A percentile compares a stretch with the other conserved stretches of the same genome.
phyloP scores from a whole-genome alignment of 176 grass and related monocot species.

The Carex pumila region DNA sequence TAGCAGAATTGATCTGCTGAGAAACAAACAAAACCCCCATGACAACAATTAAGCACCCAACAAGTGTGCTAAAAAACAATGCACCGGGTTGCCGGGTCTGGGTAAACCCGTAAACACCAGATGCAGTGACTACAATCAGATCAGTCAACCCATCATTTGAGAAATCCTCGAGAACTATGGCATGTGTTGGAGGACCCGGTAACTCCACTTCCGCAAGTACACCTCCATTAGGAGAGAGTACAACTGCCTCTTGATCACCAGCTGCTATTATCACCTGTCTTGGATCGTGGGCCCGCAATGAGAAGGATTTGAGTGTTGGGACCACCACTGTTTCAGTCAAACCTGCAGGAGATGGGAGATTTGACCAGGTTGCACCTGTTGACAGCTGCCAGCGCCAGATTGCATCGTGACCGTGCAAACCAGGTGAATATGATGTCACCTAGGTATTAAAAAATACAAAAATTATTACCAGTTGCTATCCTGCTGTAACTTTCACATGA shows the following conservation, averaged over 20 bases:
- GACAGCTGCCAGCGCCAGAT: conserved; percentile 93
- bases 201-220: conserved; percentile 61
- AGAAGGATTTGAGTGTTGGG: conserved; percentile 76
- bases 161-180: conserved; percentile 65
- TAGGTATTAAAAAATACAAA: conserved; percentile 5
- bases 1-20: conserved; percentile 65
- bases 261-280: conserved; percentile 69
- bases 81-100: conserved; percentile 91
- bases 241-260: conserved; percentile 75
- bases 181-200: conserved; percentile 65
- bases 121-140: conserved; percentile 53
- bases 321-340: conserved; percentile 89
- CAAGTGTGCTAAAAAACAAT: conserved; percentile 87
- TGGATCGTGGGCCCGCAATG: conserved; percentile 34
- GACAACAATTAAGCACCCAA: conserved; percentile 77
- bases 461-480: neutral
- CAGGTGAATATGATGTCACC: conserved; percentile 83
- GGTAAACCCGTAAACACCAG: conserved; percentile 66
- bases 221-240: conserved; percentile 66
- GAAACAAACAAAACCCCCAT: conserved; percentile 86
- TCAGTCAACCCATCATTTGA: conserved; percentile 79
- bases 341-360: conserved; percentile 75
- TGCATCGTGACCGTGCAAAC: conserved; percentile 64
- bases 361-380: conserved; percentile 85
- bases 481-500: neutral